Evolutionary conservation across 225 moss, liverwort and hornwort species (phyloP), one percentile per base, ranked within the genome.

Genomic region (Lunularia cruciata): DNA sequence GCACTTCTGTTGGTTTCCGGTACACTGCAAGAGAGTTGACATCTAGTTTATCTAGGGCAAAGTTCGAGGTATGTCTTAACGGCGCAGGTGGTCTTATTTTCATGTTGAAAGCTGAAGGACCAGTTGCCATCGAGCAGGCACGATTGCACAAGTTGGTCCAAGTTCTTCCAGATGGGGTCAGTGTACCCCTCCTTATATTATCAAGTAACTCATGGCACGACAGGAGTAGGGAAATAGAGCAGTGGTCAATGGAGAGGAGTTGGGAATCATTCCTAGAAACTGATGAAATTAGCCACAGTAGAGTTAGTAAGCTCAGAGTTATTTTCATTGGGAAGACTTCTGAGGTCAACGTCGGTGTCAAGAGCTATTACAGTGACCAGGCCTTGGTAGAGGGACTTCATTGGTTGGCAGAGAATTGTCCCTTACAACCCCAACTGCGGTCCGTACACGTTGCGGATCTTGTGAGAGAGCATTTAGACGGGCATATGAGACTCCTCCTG

Each of bases 11-110:
- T 57, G 90, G 87, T 28, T 79, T 98, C 42, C 88, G 86, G 79
- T 93, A 85, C 70, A 59, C 78, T 65, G 81, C 77, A 48, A 63
- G 69, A 75, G 84, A 93, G 63, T 47, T 93, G 47, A 82, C 43
- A 23, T 26, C 38, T 54, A 22, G 45, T 47, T 40, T 76, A 43
- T 47, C 65, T 61, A 79, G 56, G 58, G 60, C 69, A 60, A 62
- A 65, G 39, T 48, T 70, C 36, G n/a, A 67, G 30, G 70, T 56
- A 32, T 57, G 77, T 40, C 68, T 73, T 46, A 69, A 78, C 76
- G 89, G 89, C 55, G 78, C 80, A 58, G 80, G 85, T 83, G 93
- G 89, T 54, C 78, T 98, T 25, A 37, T 93, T 58, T 98, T 93
- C 83, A 79, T 91, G 32, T 74, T 83, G 2, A 77, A 75, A 37